These are phyloP conservation scores for Wickerhamiella pararugosa DNA, from an alignment of 1,139 yeast genomes.

Conservation along the genomic window DNA sequence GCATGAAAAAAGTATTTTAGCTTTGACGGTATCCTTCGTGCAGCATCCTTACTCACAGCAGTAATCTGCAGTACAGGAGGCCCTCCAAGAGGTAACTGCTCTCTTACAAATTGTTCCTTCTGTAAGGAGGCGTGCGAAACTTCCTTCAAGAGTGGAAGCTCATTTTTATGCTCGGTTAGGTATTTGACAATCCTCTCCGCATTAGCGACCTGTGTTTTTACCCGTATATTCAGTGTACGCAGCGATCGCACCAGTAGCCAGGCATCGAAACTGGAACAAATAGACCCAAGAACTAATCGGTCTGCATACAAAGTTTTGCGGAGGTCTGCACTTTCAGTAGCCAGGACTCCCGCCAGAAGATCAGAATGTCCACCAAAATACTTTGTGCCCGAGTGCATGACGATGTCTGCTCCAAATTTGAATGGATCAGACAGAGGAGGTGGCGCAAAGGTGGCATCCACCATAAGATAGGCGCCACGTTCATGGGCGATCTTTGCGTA, in stretches of 20 bases:
- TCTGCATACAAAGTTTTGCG: conserved; percentile 33
- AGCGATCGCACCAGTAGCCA: conserved; percentile 62
- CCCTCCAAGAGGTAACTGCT: conserved; percentile 52
- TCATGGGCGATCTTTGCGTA: conserved; percentile 56
- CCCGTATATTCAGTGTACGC: conserved; percentile 62
- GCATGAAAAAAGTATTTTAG: conserved; percentile 72
- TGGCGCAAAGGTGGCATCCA: conserved; percentile 88
- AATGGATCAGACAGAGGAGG: conserved; percentile 80
- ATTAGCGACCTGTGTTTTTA: conserved; percentile 46
- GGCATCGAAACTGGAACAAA: conserved; percentile 62
- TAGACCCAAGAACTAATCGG: conserved; percentile 59
- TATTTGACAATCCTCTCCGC: conserved; percentile 49
- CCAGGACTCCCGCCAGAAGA: conserved; percentile 63
- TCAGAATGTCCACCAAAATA: conserved; percentile 94
- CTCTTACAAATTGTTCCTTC: conserved; percentile 41
- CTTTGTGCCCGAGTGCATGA: conserved; percentile 83
- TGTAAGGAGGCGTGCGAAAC: conserved; percentile 68
- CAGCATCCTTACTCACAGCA: conserved; percentile 36
- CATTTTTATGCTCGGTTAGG: conserved; percentile 34
- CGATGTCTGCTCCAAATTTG: conserved; percentile 63
- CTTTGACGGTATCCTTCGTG: conserved; percentile 49
- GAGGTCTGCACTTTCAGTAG: conserved; percentile 14
- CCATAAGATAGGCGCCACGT: conserved; percentile 49
- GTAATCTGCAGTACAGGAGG: conserved; percentile 66
- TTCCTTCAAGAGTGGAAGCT: conserved; percentile 35